Base-by-base conservation (phyloP, 495 filamentous ascomycete species). In the Venustampulla echinocandica region DNA sequence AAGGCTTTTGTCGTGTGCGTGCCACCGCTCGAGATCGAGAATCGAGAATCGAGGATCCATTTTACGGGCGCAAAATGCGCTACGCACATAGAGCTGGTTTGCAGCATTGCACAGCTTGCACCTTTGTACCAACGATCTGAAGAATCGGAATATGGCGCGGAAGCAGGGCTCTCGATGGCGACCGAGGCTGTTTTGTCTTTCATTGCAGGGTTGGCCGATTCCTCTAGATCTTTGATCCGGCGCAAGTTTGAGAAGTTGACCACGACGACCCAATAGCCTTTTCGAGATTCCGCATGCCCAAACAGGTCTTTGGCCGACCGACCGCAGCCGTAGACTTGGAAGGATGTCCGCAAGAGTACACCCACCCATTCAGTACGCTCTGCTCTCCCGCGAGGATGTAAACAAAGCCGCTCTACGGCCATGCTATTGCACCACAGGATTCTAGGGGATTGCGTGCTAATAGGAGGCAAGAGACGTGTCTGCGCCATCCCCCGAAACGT, bases 201-300 rank as follows among this genome's bases (percentile, higher is more conserved):
- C 35, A 18, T 35, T 42, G 36, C 35, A 28, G 21, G 44, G 20
- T 13, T 43, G 9, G 25, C 13, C 32, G 34, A 33, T 47, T 43
- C 44, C 44, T 36, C 15, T 47, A n/a, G n/a, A n/a, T n/a, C n/a
- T n/a, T n/a, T 48, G 21, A 41, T 44, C 42, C 44, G 46, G 40
- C 25, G 42, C 45, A 32, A 25, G 43, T 55, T 55, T 47, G 52
- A 54, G 50, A 18, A 44, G 22, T 43, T 42, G 54, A 53, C 47
- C 49, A 53, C 46, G 54, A 50, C 39, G 49, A 53, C 40, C 53
- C 54, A 57, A 57, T 57, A 46, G 43, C 18, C 15, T 28, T 28
- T 27, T 33, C 19, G 33, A 42, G 42, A 25, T 25, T 32, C 46
- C 28, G 21, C 22, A 25, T 43, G 17, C 34, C 50, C 49, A 23